A percentile compares a stretch with the other conserved stretches of the same genome.
Evolutionary conservation across 1,284 basidiomycete species (phyloP).

Genomic region (Sutorius eximius): DNA sequence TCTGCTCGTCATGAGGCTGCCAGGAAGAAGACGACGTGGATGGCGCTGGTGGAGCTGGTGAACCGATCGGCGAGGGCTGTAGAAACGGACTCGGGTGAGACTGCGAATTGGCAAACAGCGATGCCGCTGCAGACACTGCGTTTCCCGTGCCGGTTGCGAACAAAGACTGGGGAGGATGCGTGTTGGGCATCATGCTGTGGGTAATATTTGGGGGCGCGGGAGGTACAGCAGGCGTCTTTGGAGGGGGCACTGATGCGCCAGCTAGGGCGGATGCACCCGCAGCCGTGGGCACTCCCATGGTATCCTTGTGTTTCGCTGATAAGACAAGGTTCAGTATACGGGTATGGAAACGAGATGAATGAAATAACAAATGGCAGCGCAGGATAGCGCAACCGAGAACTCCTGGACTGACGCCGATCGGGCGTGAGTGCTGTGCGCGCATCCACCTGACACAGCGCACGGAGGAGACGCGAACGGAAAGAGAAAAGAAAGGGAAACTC

Average conservation of each 20-base stretch:
- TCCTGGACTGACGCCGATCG: not conserved
- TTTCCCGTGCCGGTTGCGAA: constrained; percentile 22
- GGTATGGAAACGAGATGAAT: not conserved
- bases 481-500: not conserved
- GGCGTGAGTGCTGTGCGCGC: not conserved
- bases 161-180: constrained; percentile 33
- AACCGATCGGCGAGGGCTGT: constrained; percentile 19
- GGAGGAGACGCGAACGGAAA: not conserved
- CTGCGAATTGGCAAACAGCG: constrained; percentile 22
- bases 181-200: constrained; percentile 36
- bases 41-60: constrained; percentile 15
- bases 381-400: not conserved
- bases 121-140: constrained; percentile 9
- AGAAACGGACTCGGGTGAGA: constrained; percentile 35
- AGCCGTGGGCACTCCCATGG: constrained; percentile 8
- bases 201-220: constrained; percentile 10
- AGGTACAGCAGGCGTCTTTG: constrained; percentile 27
- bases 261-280: constrained; percentile 14
- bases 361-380: not conserved
- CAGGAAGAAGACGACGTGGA: constrained; percentile 25
- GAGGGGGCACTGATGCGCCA: constrained; percentile 13
- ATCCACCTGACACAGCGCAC: too few relatives aligned
- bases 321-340: constrained; percentile 6
- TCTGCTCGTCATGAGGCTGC: constrained; percentile 69
- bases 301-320: constrained; percentile 29